Evolutionary conservation across 208 protist species (phyloP).

Genomic region (Acanthamoeba royreba): DNA sequence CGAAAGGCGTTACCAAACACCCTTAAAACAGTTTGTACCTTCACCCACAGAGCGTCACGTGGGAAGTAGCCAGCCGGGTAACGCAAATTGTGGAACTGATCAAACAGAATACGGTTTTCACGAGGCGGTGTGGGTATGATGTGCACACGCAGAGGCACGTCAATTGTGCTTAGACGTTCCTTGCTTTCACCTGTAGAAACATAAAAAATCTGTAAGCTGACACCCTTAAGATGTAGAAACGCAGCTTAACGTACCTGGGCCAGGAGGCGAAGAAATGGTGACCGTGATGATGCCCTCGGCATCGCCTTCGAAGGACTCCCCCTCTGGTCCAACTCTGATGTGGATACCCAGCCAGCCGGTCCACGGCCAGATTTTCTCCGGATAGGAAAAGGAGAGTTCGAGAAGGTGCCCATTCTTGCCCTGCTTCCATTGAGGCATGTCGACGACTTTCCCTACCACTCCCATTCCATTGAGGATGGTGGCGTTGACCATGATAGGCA

Average conservation of each 20-base stretch:
- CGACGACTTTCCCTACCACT: slow-evolving; percentile 52
- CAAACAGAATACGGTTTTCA: slow-evolving; percentile 86
- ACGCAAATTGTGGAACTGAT: slow-evolving; percentile 91
- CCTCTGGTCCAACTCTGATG: slow-evolving; percentile 56
- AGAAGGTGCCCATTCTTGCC: not conserved
- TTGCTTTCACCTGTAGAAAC: not conserved
- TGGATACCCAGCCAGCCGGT: slow-evolving; percentile 79
- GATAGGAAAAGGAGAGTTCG: slow-evolving; percentile 40
- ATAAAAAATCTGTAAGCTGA: no score
- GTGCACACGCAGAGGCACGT: slow-evolving; percentile 13
- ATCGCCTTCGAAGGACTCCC: slow-evolving; percentile 46
- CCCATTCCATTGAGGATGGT: slow-evolving; percentile 88
- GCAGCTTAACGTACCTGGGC: not conserved
- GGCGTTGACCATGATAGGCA: slow-evolving; percentile 89
- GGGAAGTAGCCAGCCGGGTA: slow-evolving; percentile 93
- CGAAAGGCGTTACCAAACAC: not conserved
- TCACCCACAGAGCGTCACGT: slow-evolving; percentile 85
- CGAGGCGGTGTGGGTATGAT: slow-evolving; percentile 84
- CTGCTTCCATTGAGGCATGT: slow-evolving; percentile 6
- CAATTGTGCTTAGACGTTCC: not conserved
- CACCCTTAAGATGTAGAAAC: no score
- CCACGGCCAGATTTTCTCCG: slow-evolving; percentile 83
- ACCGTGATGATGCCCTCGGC: slow-evolving; percentile 52
- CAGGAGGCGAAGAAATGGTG: slow-evolving; percentile 14
- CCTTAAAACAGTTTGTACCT: not conserved